phyloP scores from a whole-genome alignment of 164 flowering plant species.

The Aristolochia californica region DNA sequence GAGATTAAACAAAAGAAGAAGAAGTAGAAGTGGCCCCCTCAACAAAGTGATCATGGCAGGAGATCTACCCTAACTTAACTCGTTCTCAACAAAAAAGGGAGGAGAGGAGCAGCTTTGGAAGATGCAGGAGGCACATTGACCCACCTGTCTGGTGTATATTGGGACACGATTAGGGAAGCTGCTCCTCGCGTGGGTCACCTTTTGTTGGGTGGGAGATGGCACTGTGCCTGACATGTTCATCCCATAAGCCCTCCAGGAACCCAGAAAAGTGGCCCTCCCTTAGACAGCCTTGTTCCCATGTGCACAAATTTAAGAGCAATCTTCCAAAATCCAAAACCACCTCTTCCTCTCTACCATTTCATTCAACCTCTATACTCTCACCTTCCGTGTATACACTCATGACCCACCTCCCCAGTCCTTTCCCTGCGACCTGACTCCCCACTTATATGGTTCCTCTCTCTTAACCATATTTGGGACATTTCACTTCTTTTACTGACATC shows the following conservation, averaged over 20 bases:
- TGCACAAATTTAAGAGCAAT: slow-evolving; percentile 63
- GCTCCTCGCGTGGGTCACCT: slow-evolving; percentile 32
- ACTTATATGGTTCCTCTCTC: too few species aligned
- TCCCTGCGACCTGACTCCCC: too few species aligned
- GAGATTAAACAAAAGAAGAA: too few species aligned
- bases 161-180: slow-evolving; percentile 48
- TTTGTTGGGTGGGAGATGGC: slow-evolving; percentile 49
- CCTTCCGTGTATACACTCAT: too few species aligned
- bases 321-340: slow-evolving; percentile 55
- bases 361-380: not conserved
- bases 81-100: not conserved
- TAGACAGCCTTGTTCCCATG: slow-evolving; percentile 80
- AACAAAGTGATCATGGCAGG: too few species aligned
- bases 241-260: slow-evolving; percentile 32
- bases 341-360: slow-evolving; percentile 13
- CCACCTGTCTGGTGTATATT: slow-evolving; percentile 52
- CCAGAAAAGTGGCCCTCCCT: slow-evolving; percentile 32
- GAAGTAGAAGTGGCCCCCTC: too few species aligned
- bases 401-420: too few species aligned
- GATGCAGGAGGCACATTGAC: slow-evolving; percentile 35
- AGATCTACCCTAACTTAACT: too few species aligned
- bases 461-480: too few species aligned
- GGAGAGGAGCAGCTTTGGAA: not conserved
- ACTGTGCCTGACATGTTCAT: slow-evolving; percentile 18
- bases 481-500: too few species aligned